Base-by-base conservation (phyloP, 257 asterid genomes). In the Forsythia viridissima region DNA sequence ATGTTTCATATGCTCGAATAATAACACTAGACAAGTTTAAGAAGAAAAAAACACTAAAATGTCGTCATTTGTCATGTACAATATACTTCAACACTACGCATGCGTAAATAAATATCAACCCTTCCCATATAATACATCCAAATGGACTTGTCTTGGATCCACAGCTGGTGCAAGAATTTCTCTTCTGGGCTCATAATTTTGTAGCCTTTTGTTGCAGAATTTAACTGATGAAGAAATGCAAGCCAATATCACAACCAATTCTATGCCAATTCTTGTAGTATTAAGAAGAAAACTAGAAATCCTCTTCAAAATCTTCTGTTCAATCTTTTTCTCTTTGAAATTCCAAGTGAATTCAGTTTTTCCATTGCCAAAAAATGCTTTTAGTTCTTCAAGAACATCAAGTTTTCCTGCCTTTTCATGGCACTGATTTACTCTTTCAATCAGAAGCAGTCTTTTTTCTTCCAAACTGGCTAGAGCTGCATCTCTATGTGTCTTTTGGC, bases 51-150 rank as follows among this genome's bases (percentile, higher is more conserved):
- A 30, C 1, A 30, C 1, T 30, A 30, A 30, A 30, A 0, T 30
- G 1, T 30, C 34, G 34, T 30, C 34, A 30, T 30, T 30, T 30
- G 34, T 30, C 34, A 30, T 30, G 34, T 30, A 30, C 34, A 30
- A 30, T 30, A 30, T 30, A 30, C 34, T 30, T 30, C 34, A 30
- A 1, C 34, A 1, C 34, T 1, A 30, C 34, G 34, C 1, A 30
- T 30, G 1, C 34, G 34, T 30, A 30, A 30, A 8, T 16, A 52
- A 61, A 63, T 38, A 3, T 43, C 76, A 88, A 6, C 92, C 96
- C 84, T 87, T 85, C 77, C 96, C 93, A 66, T 46, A 42, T 24
- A 79, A 73, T 76, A 88, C 90, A 79, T 83, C 87, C 9, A 87
- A 82, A 39, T 70, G 79, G 34, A 76, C 20, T 42, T 61, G 42